Base-by-base conservation (phyloP, 2,329 filamentous ascomycete species). In the Colletotrichum trifolii region DNA sequence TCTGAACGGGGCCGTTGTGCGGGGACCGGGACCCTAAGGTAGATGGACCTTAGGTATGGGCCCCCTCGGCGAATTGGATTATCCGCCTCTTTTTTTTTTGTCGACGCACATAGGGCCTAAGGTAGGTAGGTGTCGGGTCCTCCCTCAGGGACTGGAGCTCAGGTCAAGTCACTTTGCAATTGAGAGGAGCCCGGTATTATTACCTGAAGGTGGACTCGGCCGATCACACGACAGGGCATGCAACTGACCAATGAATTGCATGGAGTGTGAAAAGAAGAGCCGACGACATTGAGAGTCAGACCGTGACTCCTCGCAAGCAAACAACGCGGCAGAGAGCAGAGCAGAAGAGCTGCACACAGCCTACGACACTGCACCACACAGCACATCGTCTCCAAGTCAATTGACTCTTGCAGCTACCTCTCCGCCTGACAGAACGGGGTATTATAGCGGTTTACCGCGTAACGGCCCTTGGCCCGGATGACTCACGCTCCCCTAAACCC, bases 401-500 rank as follows among this genome's bases (percentile, higher is more conserved):
- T 49, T 57, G 45, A 49, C 38, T 8, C 54, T 40, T 38, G 34
- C 49, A 54, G 39, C 48, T 38, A 39, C n/a, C 35, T 48, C 43
- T 43, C 34, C 11, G 8, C 17, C 46, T 33, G 13, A 13, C 13
- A 35, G 38, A 34, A 42, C 36, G 35, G 49, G 35, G 35, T 35
- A 34, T n/a, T n/a, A 10, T 25, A 33, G 8, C 15, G 35, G 9
- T 25, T 39, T 49, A 40, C 35, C 17, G 40, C 43, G 25, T 11
- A 36, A 34, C 34, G 10, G 17, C 17, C 13, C 13, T 35, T 43
- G 42, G 46, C 54, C 65, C 36, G 50, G 65, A 64, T 68, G 66
- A 68, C 63, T 68, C 66, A 68, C 55, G 65, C 45, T 55, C 59
- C 54, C 34, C 45, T 38, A 56, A 54, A 52, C 55, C 59, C 66